A percentile compares a stretch with the other conserved stretches of the same genome.
These are phyloP conservation scores for Cyberlindnera mississippiensis DNA, from an alignment of 805 yeast species.

Conservation along the genomic window DNA sequence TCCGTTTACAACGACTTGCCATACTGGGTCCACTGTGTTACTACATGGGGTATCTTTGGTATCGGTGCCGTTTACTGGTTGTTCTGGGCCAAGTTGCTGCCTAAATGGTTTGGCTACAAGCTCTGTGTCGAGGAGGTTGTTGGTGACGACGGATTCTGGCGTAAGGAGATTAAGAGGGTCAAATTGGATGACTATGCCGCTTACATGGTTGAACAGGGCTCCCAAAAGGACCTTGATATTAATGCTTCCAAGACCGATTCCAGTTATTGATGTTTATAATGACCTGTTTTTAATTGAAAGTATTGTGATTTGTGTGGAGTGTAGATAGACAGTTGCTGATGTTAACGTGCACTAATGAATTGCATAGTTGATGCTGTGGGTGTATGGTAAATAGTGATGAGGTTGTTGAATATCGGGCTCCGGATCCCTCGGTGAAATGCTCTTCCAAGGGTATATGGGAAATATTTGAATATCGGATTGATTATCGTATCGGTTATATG, in stretches of 20 bases:
- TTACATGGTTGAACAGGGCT: slow-evolving; percentile 16
- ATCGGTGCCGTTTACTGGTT: slow-evolving; percentile 45
- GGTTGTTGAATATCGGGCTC: too few relatives aligned
- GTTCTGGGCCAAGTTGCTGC: slow-evolving; percentile 56
- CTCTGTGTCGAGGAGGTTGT: slow-evolving; percentile 50
- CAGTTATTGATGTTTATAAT: neutral
- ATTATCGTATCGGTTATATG: too few relatives aligned
- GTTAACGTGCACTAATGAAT: too few relatives aligned
- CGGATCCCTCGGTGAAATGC: too few relatives aligned
- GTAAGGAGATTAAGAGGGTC: slow-evolving; percentile 49
- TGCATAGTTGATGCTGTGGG: too few relatives aligned
- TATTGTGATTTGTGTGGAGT: too few relatives aligned
- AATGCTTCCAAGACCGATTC: neutral
- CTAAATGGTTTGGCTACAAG: slow-evolving; percentile 49
- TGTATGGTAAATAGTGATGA: too few relatives aligned
- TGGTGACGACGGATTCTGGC: slow-evolving; percentile 72
- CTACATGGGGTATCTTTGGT: slow-evolving; percentile 43
- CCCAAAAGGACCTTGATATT: neutral
- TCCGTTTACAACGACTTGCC: slow-evolving; percentile 39
- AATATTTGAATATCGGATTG: too few relatives aligned
- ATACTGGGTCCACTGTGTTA: slow-evolving; percentile 54
- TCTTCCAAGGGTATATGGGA: too few relatives aligned
- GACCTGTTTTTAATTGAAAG: neutral
- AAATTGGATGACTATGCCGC: slow-evolving; percentile 22
- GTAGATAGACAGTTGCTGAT: too few relatives aligned